Conservation (phyloP, 2,329 filamentous ascomycete genomes). For the Rhytidhysteron rufulum region DNA sequence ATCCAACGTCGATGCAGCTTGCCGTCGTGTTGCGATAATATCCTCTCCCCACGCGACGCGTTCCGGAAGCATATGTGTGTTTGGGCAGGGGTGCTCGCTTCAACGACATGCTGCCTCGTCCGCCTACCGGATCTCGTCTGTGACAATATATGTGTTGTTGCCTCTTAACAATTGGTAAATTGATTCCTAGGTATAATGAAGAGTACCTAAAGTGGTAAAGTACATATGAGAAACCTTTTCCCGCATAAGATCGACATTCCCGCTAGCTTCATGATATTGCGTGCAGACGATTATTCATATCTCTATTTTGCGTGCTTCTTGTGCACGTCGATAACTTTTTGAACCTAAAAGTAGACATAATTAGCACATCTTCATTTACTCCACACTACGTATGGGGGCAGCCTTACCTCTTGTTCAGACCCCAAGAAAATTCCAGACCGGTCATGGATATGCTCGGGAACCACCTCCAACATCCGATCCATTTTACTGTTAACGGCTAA, state of each 20-base stretch:
- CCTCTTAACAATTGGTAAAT: conserved; percentile 7
- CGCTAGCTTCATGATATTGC: neutral
- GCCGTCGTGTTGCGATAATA: too few relatives aligned
- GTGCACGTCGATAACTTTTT: conserved; percentile 87
- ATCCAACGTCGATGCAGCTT: too few relatives aligned
- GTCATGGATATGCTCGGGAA: conserved; percentile 92
- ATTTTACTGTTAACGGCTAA: conserved; percentile 89
- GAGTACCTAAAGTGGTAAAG: conserved; percentile 10
- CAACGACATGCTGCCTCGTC: too few relatives aligned
- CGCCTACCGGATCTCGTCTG: too few relatives aligned
- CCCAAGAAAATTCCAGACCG: conserved; percentile 94
- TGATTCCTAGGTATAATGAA: too few relatives aligned
- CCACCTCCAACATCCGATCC: conserved; percentile 82
- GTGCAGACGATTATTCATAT: neutral
- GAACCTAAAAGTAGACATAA: too few relatives aligned
- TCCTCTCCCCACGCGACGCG: too few relatives aligned
- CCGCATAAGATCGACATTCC: conserved; percentile 6
- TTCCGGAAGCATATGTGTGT: too few relatives aligned
- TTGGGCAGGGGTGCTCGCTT: too few relatives aligned
- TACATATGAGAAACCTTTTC: conserved; percentile 5
- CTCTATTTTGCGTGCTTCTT: conserved; percentile 46
- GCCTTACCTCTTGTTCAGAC: conserved; percentile 87
- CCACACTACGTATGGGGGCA: too few relatives aligned
- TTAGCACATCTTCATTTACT: too few relatives aligned
- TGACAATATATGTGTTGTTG: too few relatives aligned